phyloP scores from a whole-genome alignment of 305 asterid genomes.

The Fraxinus platypoda region DNA sequence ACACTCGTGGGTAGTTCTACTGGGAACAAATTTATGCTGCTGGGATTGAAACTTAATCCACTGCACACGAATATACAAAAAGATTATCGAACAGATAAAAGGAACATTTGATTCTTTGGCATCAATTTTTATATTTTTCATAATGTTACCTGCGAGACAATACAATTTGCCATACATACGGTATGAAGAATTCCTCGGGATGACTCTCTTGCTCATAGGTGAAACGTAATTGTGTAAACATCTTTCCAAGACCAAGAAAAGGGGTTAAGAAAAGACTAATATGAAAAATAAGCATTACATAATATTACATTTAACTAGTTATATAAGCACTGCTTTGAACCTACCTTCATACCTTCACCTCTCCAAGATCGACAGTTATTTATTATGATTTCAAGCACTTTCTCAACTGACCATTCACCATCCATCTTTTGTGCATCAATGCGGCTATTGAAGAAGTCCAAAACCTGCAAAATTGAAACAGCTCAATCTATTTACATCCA shows the following conservation, averaged over 20 bases:
- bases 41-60: constrained; percentile 56
- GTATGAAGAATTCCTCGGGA: constrained; percentile 96
- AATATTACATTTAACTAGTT: not conserved
- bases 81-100: constrained; percentile 9
- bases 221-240: constrained; percentile 84
- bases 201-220: constrained; percentile 98
- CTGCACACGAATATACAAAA: constrained; percentile 41
- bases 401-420: constrained; percentile 95
- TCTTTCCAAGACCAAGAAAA: constrained; percentile 38
- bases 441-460: constrained; percentile 87
- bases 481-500: not conserved
- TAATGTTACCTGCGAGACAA: constrained; percentile 55
- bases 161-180: constrained; percentile 91
- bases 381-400: constrained; percentile 78
- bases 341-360: constrained; percentile 99
- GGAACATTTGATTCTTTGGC: not conserved
- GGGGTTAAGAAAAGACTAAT: not conserved
- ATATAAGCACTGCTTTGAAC: constrained; percentile 33
- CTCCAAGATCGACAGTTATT: constrained; percentile 88
- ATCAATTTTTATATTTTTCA: not conserved
- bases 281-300: not conserved
- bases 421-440: constrained; percentile 72
- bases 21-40: constrained; percentile 70
- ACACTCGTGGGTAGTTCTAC: constrained; percentile 57
- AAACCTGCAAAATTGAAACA: constrained; percentile 49